Base-by-base conservation (phyloP, 2,329 filamentous ascomycete species). In the Colletotrichum sp. region DNA sequence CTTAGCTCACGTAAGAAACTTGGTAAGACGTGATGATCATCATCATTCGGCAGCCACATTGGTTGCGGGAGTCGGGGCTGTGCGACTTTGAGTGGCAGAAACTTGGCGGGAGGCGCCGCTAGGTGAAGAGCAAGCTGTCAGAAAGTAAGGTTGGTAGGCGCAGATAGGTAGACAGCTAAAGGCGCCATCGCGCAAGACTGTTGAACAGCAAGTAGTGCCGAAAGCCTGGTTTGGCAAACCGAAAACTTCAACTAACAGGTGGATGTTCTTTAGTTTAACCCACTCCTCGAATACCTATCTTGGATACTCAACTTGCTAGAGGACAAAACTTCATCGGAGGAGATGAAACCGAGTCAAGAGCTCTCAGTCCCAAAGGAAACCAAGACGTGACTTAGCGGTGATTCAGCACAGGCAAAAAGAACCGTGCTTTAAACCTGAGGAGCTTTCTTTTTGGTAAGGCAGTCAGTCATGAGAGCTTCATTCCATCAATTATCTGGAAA, bases 1-100 rank as follows among this genome's bases (percentile, higher is more conserved):
- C 63, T 63, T 18, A 52, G 63, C 72, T 72, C 72, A 72, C 72
- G 70, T 75, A 73, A 75, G 70, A 68, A 73, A 73, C 44, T 59
- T 64, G 64, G 48, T 36, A 30, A 57, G 24, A 57, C 36, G 70
- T 52, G 26, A 34, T 52, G 26, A 34, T 28, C 16, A n/a, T 57
- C 16, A 68, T 66, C 9, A 9, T n/a, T 32, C 15, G 13, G 34
- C 59, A 75, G 68, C 66, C 65, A 68, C 44, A 22, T 30, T 52
- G 39, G 57, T 44, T 55, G 59, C 30, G 52, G 16, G 57, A 48
- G 48, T 64, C 34, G 59, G 70, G 73, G 70, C 70, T 73, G 64
- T 75, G 73, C 59, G 44, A 65, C 59, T 52, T 52, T 52, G 44
- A 12, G 70, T 68, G 70, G 73, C 73, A 67, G 48, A 22, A 18